These are phyloP conservation scores for Blakeslea trispora DNA, from an alignment of 371 early-diverging fungal genomes.

Conservation along the genomic window DNA sequence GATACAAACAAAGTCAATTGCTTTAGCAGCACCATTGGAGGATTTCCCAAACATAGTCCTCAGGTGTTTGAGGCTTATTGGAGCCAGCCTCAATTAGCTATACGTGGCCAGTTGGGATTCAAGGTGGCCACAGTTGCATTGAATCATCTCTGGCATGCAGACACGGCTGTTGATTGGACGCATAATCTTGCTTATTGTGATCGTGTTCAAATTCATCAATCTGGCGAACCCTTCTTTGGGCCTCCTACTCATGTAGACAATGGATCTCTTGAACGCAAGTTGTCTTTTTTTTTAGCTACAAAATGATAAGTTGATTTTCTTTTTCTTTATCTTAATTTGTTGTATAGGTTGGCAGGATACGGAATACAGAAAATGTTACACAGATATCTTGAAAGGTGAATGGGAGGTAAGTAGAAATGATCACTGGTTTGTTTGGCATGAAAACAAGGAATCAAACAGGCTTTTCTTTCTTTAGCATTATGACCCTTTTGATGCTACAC, in stretches of 20 bases:
- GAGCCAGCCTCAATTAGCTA: slow-evolving; percentile 31
- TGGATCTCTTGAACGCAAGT: slow-evolving; percentile 36
- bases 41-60: slow-evolving; percentile 38
- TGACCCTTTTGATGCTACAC: slow-evolving; percentile 47
- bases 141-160: slow-evolving; percentile 39
- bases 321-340: not conserved
- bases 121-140: slow-evolving; percentile 29
- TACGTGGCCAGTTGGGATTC: slow-evolving; percentile 38
- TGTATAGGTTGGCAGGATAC: slow-evolving; percentile 27
- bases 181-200: slow-evolving; percentile 44
- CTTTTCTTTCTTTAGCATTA: too few relatives aligned
- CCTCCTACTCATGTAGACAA: slow-evolving; percentile 44
- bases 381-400: slow-evolving; percentile 23
- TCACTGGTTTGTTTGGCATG: not conserved
- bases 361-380: slow-evolving; percentile 30
- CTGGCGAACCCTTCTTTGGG: slow-evolving; percentile 33
- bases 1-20: not conserved
- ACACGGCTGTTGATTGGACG: slow-evolving; percentile 30
- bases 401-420: slow-evolving; percentile 23
- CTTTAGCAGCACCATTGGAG: slow-evolving; percentile 16
- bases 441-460: too few relatives aligned
- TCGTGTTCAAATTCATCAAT: slow-evolving; percentile 39
- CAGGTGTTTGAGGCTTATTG: slow-evolving; percentile 48
- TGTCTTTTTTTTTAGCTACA: too few relatives aligned
- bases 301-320: not conserved